Evolutionary conservation across 257 asterid species (phyloP), one percentile per base, ranked within the genome.

Genomic region (Marsdenia floribunda): DNA sequence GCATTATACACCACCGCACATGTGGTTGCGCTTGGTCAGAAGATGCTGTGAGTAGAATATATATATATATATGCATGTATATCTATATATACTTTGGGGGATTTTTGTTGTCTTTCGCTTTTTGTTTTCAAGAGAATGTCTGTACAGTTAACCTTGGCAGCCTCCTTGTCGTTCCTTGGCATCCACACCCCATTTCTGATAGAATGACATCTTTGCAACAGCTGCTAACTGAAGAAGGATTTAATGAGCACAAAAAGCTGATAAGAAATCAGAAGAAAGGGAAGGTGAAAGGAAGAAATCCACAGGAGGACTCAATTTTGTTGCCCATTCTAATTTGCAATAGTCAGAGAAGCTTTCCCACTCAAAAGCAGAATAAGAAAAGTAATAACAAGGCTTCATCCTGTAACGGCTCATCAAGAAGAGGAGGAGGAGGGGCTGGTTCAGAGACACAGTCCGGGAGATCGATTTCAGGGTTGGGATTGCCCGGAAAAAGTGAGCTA

Each of bases 301-400:
- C 44, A 12, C 82, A 24, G n/a, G 81, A 89, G 37, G 91, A 83
- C 3, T 80, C 96, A 0, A 22, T 83, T 40, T 74, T 86, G 16
- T 83, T 92, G 68, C 92, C 94, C 44, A 89, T 88, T 75, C 88
- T 84, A 87, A 80, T 92, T 77, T 89, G 98, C 85, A 92, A 88
- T 79, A 90, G 86, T 65, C 85, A 90, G 50, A 77, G 83, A 68
- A 81, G 91, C 82, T 78, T 80, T 29, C 92, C 85, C 71, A 79
- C 83, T 58, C 72, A 89, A 4, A 29, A 69, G 69, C 79, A 58
- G 12, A 80, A 71, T 57, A n/a, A 53, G 14, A 82, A 71, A 57
- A 24, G 78, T 37, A 79, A 75, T 7, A 87, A 7, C 1, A 44
- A 73, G 78, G 78, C 88, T 74, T 77, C 69, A 61, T 84, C 88